A percentile compares a stretch with the other conserved stretches of the same genome.
phyloP scores from a whole-genome alignment of 306 rosid species.

The Cucumis cinereus region DNA sequence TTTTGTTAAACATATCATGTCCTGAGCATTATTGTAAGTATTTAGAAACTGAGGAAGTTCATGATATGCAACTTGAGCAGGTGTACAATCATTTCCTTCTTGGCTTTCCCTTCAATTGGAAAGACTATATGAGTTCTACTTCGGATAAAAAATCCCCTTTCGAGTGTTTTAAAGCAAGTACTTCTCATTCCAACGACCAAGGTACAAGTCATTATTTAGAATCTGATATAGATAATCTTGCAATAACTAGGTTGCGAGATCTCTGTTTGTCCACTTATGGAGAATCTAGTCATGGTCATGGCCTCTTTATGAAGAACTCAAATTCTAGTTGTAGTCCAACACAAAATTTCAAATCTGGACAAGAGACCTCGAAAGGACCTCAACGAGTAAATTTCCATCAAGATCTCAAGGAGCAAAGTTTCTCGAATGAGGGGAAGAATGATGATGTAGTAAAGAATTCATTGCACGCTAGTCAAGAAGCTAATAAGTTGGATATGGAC shows the following conservation, averaged over 20 bases:
- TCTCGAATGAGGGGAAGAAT: not conserved
- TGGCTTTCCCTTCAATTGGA: constrained; percentile 79
- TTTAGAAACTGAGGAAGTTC: not conserved
- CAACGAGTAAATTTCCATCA: not conserved
- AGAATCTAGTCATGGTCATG: constrained; percentile 12
- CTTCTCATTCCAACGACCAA: constrained; percentile 12
- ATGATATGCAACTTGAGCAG: constrained; percentile 17
- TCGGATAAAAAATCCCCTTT: constrained; percentile 5
- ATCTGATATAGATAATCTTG: constrained; percentile 14
- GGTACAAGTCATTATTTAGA: not conserved
- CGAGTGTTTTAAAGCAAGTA: not conserved
- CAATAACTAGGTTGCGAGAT: constrained; percentile 15
- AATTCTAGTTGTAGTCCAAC: not conserved
- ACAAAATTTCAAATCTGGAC: not conserved
- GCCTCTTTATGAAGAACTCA: not conserved
- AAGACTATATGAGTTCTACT: constrained; percentile 19
- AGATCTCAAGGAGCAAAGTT: not conserved
- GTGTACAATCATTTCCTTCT: constrained; percentile 36
- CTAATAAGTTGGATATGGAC: not conserved
- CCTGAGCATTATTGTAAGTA: not conserved
- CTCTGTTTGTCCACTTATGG: constrained; percentile 17
- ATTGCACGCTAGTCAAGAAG: not conserved
- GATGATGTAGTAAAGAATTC: not conserved
- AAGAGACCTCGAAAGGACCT: not conserved
- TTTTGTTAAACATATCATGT: not conserved